phyloP scores from a whole-genome alignment of 2,329 filamentous ascomycete species.

The Pseudocercospora musae region DNA sequence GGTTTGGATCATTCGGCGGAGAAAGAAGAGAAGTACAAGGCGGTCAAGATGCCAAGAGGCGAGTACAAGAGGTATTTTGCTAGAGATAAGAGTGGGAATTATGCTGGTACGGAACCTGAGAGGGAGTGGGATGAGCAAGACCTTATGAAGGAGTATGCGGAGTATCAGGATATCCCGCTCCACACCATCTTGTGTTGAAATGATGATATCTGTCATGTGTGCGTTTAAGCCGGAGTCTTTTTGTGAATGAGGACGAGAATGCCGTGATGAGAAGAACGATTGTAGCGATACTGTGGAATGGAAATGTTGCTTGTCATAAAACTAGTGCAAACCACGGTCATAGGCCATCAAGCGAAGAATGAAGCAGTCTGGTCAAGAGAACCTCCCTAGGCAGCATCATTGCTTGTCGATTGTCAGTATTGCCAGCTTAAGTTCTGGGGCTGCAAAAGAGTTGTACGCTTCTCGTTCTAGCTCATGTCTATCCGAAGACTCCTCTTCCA shows the following conservation, averaged over 20 bases:
- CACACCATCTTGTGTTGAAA: conserved; percentile 16
- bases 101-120: conserved; percentile 33
- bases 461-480: neutral
- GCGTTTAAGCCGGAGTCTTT: neutral
- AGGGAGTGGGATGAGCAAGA: conserved; percentile 28
- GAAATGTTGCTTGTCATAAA: neutral
- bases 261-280: neutral
- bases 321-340: no score
- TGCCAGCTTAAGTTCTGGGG: neutral
- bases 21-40: conserved; percentile 28
- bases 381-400: no score
- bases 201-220: neutral
- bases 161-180: conserved; percentile 27
- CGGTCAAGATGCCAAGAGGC: conserved; percentile 32
- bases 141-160: conserved; percentile 23
- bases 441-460: neutral
- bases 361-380: no score
- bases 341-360: no score
- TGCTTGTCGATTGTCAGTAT: neutral
- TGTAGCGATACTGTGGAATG: neutral
- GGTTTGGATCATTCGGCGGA: conserved; percentile 13
- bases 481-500: neutral
- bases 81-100: conserved; percentile 26
- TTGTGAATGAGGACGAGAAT: neutral
- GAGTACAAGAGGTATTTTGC: conserved; percentile 30